Base-by-base conservation (phyloP, 2,329 filamentous ascomycete genomes). In the Talaromyces verruculosus region DNA sequence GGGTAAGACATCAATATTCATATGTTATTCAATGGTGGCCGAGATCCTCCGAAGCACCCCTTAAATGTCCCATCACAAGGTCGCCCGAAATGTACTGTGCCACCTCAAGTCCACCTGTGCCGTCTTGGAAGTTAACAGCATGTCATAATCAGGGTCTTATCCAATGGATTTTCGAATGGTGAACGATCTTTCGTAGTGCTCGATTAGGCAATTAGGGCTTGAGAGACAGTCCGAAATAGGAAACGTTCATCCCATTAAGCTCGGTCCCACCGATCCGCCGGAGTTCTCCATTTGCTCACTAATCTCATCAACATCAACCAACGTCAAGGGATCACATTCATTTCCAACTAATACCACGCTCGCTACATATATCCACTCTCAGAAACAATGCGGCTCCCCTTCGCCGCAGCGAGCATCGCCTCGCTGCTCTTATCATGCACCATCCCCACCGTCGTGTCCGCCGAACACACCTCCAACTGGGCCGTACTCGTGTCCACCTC, bases 401-500 rank as follows among this genome's bases (percentile, higher is more conserved):
- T 64, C 8, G 39, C 28, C n/a, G 62, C 28, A 4, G 62, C 37
- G 22, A 33, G 62, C 22, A 19, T 64, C 33, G 30, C 28, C 55
- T 70, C 71, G 28, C 70, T 76, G 64, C 74, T 43, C 67, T 68
- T 67, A 69, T 69, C 62, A 68, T 76, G 60, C 67, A 73, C 33
- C 66, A 77, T 37, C 13, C 51, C 60, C 30, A 43, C 22, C 60
- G 68, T 74, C 37, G 67, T 76, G 37, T 64, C 69, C 41, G 45
- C 70, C 59, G 78, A 80, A 64, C 95, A 99, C 81, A 99, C 95
- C 17, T 97, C 92, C 76, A 99, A 99, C 81, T 99, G 95, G 95
- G 95, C 95, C 10, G 95, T 99, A 68, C 89, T 99, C n/a, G 95
- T 99, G 67, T 95, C 91, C 70, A 99, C 95, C 5, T 99, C 95